These are phyloP conservation scores for Aegilops sharonensis DNA, from an alignment of 176 grass and related monocot species.

Conservation along the genomic window DNA sequence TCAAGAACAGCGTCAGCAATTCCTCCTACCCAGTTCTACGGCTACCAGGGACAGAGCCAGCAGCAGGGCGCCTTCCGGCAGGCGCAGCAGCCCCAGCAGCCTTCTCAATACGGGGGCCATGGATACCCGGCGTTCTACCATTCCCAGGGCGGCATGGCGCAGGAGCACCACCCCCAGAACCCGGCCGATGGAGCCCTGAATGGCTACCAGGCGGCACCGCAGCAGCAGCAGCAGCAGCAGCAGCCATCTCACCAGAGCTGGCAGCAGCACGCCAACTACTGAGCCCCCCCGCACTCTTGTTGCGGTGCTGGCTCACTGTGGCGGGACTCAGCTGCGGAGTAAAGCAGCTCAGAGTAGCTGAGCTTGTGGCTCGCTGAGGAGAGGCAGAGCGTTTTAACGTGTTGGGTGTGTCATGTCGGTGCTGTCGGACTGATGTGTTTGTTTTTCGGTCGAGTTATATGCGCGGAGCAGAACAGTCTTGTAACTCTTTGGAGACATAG, in stretches of 20 bases:
- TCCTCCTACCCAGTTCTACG: constrained; percentile 62
- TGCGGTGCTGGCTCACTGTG: background rate
- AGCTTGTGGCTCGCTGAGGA: constrained; percentile 40
- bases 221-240: constrained; percentile 43
- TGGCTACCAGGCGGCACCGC: constrained; percentile 42
- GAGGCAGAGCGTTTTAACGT: background rate
- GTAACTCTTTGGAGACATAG: too few species aligned
- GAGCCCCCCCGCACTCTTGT: constrained; percentile 28
- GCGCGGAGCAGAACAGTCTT: too few species aligned
- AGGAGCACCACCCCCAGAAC: constrained; percentile 83
- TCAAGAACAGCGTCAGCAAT: constrained; percentile 70
- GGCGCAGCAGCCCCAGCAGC: constrained; percentile 57
- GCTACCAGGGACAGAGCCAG: constrained; percentile 81
- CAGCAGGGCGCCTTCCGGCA: constrained; percentile 78
- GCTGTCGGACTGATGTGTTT: too few species aligned
- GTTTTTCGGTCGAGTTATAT: too few species aligned
- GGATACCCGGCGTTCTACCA: constrained; percentile 74
- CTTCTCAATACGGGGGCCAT: constrained; percentile 67
- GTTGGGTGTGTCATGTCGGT: too few species aligned
- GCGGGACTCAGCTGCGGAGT: constrained; percentile 24
- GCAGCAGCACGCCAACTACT: constrained; percentile 76
- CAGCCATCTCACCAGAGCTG: constrained; percentile 77
- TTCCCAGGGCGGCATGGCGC: constrained; percentile 54
- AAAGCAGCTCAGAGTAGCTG: constrained; percentile 41
- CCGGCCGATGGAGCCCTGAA: constrained; percentile 58